Evolutionary conservation across 2,329 filamentous ascomycete genomes (phyloP).

Genomic region (Alternaria triticimaculans): DNA sequence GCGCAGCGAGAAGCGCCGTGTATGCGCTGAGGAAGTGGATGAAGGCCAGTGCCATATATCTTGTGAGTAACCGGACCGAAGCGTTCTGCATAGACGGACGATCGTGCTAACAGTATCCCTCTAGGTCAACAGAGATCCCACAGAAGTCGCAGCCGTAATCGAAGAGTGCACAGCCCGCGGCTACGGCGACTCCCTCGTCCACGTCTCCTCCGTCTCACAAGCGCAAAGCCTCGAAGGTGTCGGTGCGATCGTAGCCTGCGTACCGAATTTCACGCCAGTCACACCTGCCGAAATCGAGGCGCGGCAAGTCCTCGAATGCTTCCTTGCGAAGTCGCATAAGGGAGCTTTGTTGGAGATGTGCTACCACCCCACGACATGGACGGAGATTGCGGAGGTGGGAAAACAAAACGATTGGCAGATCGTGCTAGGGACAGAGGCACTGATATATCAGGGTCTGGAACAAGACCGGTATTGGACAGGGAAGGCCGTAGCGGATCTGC

Average conservation of each 20-base stretch:
- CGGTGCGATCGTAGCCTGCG: conserved; percentile 73
- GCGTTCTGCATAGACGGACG: neutral
- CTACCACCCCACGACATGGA: conserved; percentile 74
- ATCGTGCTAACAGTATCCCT: neutral
- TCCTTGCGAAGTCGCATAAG: conserved; percentile 60
- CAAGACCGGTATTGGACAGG: conserved; percentile 71
- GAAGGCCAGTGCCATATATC: conserved; percentile 71
- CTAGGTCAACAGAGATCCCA: conserved; percentile 69
- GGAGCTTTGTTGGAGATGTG: conserved; percentile 82
- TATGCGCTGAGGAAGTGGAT: conserved; percentile 77
- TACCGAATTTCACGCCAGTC: conserved; percentile 77
- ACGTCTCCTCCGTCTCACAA: conserved; percentile 67
- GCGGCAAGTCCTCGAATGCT: conserved; percentile 61
- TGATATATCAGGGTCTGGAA: conserved; percentile 79
- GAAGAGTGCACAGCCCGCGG: conserved; percentile 66
- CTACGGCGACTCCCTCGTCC: conserved; percentile 66
- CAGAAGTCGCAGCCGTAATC: conserved; percentile 72
- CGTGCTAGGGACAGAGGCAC: conserved; percentile 75
- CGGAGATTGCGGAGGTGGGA: conserved; percentile 68
- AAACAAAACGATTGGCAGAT: conserved; percentile 72
- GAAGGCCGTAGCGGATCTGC: conserved; percentile 62
- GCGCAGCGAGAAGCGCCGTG: conserved; percentile 77
- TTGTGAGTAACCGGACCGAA: conserved; percentile 50
- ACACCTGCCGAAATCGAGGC: conserved; percentile 68
- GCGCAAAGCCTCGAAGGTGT: conserved; percentile 65